Percentiles rank a stretch among this genome's conserved stretches.
phyloP scores from a whole-genome alignment of 345 rosid genomes.

The Mangifera indica region DNA sequence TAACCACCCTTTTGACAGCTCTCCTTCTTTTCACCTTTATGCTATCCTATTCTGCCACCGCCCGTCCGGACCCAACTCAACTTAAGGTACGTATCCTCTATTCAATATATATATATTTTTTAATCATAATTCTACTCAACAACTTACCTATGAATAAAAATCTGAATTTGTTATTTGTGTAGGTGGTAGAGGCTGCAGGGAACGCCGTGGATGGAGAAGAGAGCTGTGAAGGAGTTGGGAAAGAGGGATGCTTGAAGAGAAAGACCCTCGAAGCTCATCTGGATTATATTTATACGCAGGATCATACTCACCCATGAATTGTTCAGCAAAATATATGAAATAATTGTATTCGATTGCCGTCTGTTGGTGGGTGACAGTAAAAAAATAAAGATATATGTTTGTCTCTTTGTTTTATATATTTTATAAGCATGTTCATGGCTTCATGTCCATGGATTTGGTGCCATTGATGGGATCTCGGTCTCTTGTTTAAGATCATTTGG shows the following conservation, averaged over 20 bases:
- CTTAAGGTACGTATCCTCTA: too few relatives aligned
- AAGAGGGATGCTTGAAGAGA: slow-evolving; percentile 34
- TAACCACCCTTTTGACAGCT: slow-evolving; percentile 21
- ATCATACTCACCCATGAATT: slow-evolving; percentile 30
- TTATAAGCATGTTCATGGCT: neutral
- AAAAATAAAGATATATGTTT: neutral
- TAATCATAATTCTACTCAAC: too few relatives aligned
- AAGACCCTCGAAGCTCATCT: slow-evolving; percentile 46
- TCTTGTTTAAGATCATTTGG: neutral
- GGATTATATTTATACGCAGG: slow-evolving; percentile 55
- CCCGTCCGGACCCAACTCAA: slow-evolving; percentile 18
- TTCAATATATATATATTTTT: too few relatives aligned
- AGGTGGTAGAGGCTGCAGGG: slow-evolving; percentile 23
- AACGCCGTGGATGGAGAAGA: neutral
- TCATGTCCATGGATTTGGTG: neutral
- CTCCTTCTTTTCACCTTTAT: slow-evolving; percentile 26
- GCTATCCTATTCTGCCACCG: slow-evolving; percentile 15
- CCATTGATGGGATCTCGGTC: neutral
- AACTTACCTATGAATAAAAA: too few relatives aligned
- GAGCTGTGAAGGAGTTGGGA: slow-evolving; percentile 24
- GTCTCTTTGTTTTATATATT: neutral
- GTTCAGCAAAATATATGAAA: neutral
- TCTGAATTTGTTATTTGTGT: neutral
- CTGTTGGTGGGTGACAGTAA: neutral
- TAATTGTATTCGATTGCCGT: too few relatives aligned